phyloP scores from a whole-genome alignment of 306 rosid genomes.

The Corylus americana region DNA sequence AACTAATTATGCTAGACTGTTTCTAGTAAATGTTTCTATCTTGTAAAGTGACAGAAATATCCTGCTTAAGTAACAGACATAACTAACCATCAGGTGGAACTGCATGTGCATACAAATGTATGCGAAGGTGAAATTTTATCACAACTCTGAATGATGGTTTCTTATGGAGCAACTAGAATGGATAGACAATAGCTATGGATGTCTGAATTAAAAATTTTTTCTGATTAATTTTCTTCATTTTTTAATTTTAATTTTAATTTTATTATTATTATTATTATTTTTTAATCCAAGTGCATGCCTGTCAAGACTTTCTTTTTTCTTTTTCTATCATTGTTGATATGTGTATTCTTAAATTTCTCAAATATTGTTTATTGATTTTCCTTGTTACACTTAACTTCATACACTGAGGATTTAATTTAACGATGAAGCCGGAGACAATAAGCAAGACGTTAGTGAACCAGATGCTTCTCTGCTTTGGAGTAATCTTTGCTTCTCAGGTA shows the following conservation, averaged over 20 bases:
- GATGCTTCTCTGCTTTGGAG: conserved; percentile 90
- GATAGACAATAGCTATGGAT: not conserved
- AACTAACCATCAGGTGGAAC: not conserved
- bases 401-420: conserved; percentile 43
- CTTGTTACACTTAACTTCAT: conserved; percentile 27
- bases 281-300: not conserved
- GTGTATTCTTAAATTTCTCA: not conserved
- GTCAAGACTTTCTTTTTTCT: not conserved
- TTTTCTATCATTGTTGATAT: conserved; percentile 6
- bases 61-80: not conserved
- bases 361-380: conserved; percentile 1
- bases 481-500: conserved; percentile 96
- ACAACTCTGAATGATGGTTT: not conserved
- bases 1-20: not conserved
- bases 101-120: not conserved
- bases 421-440: conserved; percentile 90
- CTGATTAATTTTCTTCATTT: not conserved
- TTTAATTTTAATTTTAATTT: no score
- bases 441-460: conserved; percentile 96
- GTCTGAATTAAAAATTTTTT: not conserved
- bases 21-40: not conserved
- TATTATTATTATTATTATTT: not conserved
- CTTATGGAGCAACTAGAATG: not conserved
- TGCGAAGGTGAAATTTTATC: not conserved
- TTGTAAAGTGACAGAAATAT: not conserved